These are phyloP conservation scores for Capsella bursapastoris DNA, from an alignment of 345 rosid genomes.

Conservation along the genomic window DNA sequence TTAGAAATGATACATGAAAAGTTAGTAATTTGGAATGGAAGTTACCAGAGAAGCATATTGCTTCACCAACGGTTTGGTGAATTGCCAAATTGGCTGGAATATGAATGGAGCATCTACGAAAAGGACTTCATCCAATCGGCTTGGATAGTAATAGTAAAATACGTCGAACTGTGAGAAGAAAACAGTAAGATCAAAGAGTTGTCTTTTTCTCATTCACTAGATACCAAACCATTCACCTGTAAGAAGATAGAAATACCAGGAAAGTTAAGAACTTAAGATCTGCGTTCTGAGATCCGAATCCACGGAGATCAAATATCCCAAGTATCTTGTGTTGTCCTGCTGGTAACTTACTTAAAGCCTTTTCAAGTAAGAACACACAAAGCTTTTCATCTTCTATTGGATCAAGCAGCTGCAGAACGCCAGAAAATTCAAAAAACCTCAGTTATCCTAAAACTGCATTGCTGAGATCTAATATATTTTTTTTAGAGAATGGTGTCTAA, in stretches of 20 bases:
- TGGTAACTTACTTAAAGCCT: conserved; percentile 77
- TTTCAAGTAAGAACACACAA: conserved; percentile 72
- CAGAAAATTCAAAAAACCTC: neutral
- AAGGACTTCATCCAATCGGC: conserved; percentile 81
- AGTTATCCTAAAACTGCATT: conserved; percentile 10
- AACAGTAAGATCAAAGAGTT: conserved; percentile 7
- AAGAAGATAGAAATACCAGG: conserved; percentile 56
- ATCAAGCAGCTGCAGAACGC: conserved; percentile 62
- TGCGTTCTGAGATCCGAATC: conserved; percentile 66
- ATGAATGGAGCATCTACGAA: conserved; percentile 91
- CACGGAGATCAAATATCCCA: conserved; percentile 81
- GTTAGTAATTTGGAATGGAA: conserved; percentile 13
- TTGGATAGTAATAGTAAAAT: conserved; percentile 87
- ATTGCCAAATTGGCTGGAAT: conserved; percentile 85
- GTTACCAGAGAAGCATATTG: conserved; percentile 84
- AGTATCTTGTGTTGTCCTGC: conserved; percentile 74
- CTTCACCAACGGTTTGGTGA: conserved; percentile 74
- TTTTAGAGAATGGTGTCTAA: conserved; percentile 11
- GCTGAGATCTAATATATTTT: neutral
- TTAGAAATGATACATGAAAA: conserved; percentile 12
- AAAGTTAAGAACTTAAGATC: conserved; percentile 77
- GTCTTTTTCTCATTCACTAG: too few species aligned
- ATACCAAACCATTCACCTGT: conserved; percentile 21
- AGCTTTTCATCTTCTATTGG: conserved; percentile 75
- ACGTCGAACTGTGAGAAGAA: conserved; percentile 73